Percentiles rank a stretch among this genome's conserved stretches.
These are phyloP conservation scores for Ambrosia trifida DNA, from an alignment of 129 eudicot species.

Conservation along the genomic window DNA sequence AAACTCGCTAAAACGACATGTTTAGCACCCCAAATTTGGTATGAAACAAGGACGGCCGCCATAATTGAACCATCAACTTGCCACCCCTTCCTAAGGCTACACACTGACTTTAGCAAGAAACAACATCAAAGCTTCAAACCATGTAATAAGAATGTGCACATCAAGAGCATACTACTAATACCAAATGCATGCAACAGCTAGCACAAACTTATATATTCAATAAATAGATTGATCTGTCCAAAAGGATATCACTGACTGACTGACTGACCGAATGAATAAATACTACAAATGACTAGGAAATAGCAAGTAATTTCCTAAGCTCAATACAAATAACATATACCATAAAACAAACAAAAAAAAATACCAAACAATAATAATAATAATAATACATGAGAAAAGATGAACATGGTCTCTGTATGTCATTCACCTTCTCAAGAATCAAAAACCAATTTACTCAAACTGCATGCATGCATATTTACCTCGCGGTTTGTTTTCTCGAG, in stretches of 20 bases:
- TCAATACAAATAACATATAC: constrained; percentile 10
- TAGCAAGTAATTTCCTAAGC: constrained; percentile 27
- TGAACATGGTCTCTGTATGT: constrained; percentile 9
- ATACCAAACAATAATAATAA: constrained; percentile 17
- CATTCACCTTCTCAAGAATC: constrained; percentile 21
- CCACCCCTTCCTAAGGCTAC: neutral
- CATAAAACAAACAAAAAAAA: constrained; percentile 9
- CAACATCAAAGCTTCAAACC: neutral
- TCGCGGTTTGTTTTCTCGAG: constrained; percentile 40
- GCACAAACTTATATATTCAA: constrained; percentile 19
- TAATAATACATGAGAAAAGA: constrained; percentile 25
- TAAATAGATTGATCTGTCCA: constrained; percentile 6
- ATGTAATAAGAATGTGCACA: neutral
- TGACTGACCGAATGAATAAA: constrained; percentile 26
- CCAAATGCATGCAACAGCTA: constrained; percentile 13
- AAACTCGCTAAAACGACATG: neutral
- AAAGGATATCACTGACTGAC: constrained; percentile 20
- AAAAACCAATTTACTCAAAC: constrained; percentile 10
- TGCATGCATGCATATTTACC: constrained; percentile 32
- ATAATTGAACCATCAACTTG: neutral
- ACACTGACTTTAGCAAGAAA: constrained; percentile 5
- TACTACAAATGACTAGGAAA: constrained; percentile 34
- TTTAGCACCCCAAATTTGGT: neutral
- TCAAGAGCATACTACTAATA: neutral
- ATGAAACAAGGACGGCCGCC: neutral